Evolutionary conservation across 2,329 filamentous ascomycete species (phyloP).

Genomic region (Alternaria ethzedia): DNA sequence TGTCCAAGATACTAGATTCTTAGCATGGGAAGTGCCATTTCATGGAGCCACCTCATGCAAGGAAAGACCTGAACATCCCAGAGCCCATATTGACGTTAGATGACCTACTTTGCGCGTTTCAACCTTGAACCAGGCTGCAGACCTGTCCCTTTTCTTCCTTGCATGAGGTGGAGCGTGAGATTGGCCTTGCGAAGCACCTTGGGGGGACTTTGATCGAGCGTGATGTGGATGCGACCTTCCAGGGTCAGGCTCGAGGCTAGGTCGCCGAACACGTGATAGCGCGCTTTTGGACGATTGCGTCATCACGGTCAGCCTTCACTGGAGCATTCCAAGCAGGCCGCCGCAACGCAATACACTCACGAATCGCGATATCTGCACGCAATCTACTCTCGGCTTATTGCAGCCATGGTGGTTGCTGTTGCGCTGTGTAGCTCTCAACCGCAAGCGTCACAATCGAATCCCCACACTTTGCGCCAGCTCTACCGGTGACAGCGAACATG

Average conservation of each 20-base stretch:
- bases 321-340: neutral
- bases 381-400: neutral
- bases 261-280: constrained; percentile 16
- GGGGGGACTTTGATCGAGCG: neutral
- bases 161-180: neutral
- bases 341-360: neutral
- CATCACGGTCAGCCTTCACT: constrained; percentile 3
- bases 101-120: neutral
- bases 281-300: constrained; percentile 13
- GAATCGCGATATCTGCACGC: neutral
- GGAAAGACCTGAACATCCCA: neutral
- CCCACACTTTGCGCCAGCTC: constrained; percentile 1
- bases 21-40: neutral
- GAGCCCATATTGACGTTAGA: neutral
- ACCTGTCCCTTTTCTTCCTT: neutral
- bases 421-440: neutral
- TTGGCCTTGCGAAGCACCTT: neutral
- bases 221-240: neutral
- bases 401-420: neutral
- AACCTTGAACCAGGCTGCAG: neutral
- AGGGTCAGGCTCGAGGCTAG: neutral
- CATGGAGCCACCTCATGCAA: neutral
- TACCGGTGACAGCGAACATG: constrained; percentile 24
- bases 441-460: neutral
- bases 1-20: neutral